phyloP scores from a whole-genome alignment of 164 flowering plant species.

The Houttuynia cordata region DNA sequence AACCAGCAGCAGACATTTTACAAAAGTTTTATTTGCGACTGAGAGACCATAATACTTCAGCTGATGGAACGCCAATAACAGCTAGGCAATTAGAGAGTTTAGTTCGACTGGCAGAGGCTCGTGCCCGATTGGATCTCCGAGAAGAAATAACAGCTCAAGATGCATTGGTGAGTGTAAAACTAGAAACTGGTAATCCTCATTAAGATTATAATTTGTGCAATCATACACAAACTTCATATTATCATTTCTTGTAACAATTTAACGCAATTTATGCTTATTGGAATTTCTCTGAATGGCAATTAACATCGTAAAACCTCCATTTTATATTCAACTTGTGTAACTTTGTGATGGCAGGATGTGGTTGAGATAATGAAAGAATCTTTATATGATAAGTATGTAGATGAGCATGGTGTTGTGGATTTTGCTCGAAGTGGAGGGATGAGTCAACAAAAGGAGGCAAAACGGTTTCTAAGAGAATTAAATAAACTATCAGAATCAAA shows the following conservation, averaged over 20 bases:
- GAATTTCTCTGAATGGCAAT: neutral
- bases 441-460: constrained; percentile 96
- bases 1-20: constrained; percentile 82
- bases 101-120: constrained; percentile 92
- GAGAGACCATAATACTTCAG: constrained; percentile 74
- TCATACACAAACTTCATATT: neutral
- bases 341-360: constrained; percentile 56
- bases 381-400: constrained; percentile 83
- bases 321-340: neutral
- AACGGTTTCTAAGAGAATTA: constrained; percentile 77
- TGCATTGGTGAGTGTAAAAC: constrained; percentile 61
- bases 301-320: neutral
- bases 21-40: constrained; percentile 76
- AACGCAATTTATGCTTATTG: neutral
- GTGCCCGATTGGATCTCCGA: constrained; percentile 85
- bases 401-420: constrained; percentile 90
- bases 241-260: neutral
- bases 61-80: constrained; percentile 95
- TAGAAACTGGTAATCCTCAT: neutral
- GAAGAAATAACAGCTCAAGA: constrained; percentile 91
- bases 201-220: neutral
- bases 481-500: constrained; percentile 79
- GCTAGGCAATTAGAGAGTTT: constrained; percentile 97
- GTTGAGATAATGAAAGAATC: constrained; percentile 98
- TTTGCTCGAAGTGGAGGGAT: constrained; percentile 98